Percentiles rank a stretch among this genome's conserved stretches.
Conservation (phyloP, 2,329 filamentous ascomycete genomes). For the Paraphoma sp. region DNA sequence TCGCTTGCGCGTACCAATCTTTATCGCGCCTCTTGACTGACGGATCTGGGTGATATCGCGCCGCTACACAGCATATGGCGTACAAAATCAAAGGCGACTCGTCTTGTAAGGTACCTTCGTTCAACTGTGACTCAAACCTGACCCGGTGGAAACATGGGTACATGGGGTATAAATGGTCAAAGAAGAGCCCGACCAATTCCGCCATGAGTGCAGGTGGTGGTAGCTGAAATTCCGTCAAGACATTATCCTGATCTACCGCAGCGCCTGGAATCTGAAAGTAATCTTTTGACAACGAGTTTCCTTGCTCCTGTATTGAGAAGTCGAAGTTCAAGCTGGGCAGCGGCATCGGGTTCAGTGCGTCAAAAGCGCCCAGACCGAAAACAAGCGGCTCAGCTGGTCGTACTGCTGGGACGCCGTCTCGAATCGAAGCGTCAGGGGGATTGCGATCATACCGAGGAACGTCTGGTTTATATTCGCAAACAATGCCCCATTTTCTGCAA, state of each 20-base stretch:
- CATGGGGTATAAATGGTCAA: constrained; percentile 25
- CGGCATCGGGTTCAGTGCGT: constrained; percentile 9
- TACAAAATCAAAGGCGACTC: constrained; percentile 32
- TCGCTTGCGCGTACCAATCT: constrained; percentile 40
- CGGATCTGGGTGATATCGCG: constrained; percentile 29
- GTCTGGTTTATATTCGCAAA: constrained; percentile 27
- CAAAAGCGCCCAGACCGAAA: background rate
- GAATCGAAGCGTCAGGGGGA: background rate
- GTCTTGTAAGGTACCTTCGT: constrained; percentile 18
- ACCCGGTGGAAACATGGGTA: constrained; percentile 39
- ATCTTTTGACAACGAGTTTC: too few species aligned
- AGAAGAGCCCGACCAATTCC: constrained; percentile 35
- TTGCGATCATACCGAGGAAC: background rate
- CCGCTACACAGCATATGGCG: constrained; percentile 34
- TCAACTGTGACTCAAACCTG: constrained; percentile 21
- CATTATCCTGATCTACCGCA: constrained; percentile 5
- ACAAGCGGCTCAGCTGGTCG: background rate
- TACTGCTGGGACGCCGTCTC: background rate
- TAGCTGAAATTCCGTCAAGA: constrained; percentile 12
- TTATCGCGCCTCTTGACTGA: constrained; percentile 20
- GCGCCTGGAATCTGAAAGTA: background rate
- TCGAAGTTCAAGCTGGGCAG: constrained; percentile 18
- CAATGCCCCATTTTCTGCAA: constrained; percentile 31
- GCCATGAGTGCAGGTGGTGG: constrained; percentile 21
- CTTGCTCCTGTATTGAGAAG: background rate